A percentile compares a stretch with the other conserved stretches of the same genome.
phyloP scores from a whole-genome alignment of 768 basidiomycete species.

The Mycena crocata region DNA sequence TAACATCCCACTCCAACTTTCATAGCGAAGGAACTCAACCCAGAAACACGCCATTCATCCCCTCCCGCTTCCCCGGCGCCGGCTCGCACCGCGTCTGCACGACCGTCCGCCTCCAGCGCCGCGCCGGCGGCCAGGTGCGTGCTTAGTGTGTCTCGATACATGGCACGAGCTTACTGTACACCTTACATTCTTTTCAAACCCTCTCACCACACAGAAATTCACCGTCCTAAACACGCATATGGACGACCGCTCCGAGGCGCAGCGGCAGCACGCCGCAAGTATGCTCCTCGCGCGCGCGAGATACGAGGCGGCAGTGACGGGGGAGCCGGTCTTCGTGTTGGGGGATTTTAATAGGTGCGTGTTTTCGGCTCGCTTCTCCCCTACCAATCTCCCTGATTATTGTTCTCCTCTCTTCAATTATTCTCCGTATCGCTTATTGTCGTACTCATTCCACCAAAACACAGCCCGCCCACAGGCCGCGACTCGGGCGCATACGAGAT shows the following conservation, averaged over 20 bases:
- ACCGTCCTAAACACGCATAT: conserved; percentile 65
- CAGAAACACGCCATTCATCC: conserved; percentile 59
- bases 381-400: not conserved
- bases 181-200: too few relatives aligned
- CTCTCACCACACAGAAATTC: conserved; percentile 48
- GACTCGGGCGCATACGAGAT: conserved; percentile 65
- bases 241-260: conserved; percentile 64
- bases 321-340: conserved; percentile 57
- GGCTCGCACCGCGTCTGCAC: conserved; percentile 64
- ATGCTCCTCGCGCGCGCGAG: conserved; percentile 61
- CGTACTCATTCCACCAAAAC: not conserved
- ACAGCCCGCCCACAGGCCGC: conserved; percentile 54
- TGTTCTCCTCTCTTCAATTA: not conserved
- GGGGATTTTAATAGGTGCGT: conserved; percentile 65
- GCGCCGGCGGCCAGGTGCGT: too few relatives aligned
- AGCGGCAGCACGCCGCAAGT: conserved; percentile 63
- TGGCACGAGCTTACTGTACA: too few relatives aligned
- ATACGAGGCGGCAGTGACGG: conserved; percentile 57
- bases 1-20: too few relatives aligned
- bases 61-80: conserved; percentile 63
- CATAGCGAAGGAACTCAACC: not conserved
- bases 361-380: not conserved
- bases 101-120: conserved; percentile 44
- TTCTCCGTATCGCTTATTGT: not conserved
- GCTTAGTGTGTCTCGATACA: too few relatives aligned